Evolutionary conservation across 1,139 yeast species (phyloP).

Genomic region (Pichia sp.): DNA sequence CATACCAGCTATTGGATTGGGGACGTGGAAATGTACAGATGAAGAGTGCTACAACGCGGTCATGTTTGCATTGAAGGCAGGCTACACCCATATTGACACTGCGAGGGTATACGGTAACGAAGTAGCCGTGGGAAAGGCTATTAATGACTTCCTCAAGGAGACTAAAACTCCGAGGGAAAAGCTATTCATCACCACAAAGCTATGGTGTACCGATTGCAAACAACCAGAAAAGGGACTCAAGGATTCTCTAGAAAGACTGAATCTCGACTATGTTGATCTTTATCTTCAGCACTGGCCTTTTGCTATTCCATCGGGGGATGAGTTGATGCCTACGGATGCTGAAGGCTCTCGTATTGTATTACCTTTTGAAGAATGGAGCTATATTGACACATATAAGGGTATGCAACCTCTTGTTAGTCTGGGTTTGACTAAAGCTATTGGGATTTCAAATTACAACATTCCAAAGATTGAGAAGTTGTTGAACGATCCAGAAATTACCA

Average conservation of each 20-base stretch:
- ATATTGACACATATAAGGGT: constrained; percentile 41
- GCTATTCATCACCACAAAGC: constrained; percentile 73
- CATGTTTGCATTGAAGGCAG: constrained; percentile 57
- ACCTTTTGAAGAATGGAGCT: constrained; percentile 39
- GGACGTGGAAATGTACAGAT: constrained; percentile 53
- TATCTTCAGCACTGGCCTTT: constrained; percentile 84
- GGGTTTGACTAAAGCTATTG: constrained; percentile 49
- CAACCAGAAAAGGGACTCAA: constrained; percentile 45
- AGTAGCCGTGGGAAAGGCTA: constrained; percentile 61
- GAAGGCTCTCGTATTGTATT: constrained; percentile 43
- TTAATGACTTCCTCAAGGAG: constrained; percentile 39
- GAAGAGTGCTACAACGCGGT: constrained; percentile 63
- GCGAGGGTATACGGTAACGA: constrained; percentile 70
- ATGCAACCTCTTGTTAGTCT: constrained; percentile 40
- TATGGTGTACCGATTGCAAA: constrained; percentile 46
- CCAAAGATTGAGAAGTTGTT: constrained; percentile 51
- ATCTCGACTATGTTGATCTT: constrained; percentile 73
- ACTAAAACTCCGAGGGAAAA: constrained; percentile 68
- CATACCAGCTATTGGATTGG: constrained; percentile 60
- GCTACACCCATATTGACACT: constrained; percentile 77
- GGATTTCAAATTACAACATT: constrained; percentile 61
- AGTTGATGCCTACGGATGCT: constrained; percentile 35
- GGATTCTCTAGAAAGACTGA: constrained; percentile 41
- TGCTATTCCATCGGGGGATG: constrained; percentile 34
- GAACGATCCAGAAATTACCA: constrained; percentile 38